Evolutionary conservation across 805 yeast genomes (phyloP).

Genomic region (Wickerhamomyces hampshirensis): DNA sequence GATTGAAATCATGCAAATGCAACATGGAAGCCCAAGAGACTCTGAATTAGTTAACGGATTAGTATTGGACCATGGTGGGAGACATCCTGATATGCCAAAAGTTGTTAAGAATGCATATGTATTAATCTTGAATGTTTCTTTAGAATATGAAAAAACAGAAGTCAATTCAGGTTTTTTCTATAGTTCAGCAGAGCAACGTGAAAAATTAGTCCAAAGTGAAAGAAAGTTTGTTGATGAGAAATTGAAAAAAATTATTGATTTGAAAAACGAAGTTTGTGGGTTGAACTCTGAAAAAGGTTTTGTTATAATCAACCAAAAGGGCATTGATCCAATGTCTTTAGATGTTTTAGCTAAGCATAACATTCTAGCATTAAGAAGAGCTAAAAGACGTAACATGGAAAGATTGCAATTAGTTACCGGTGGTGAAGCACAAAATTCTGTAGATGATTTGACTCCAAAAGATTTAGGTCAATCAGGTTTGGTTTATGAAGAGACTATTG

Average conservation of each 20-base stretch:
- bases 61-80: constrained; percentile 95
- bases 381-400: constrained; percentile 99
- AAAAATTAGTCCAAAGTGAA: constrained; percentile 88
- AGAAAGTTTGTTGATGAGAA: constrained; percentile 93
- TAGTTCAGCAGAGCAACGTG: constrained; percentile 93
- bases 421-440: constrained; percentile 96
- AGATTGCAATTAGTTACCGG: constrained; percentile 94
- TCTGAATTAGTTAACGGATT: constrained; percentile 82
- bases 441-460: constrained; percentile 80
- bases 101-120: constrained; percentile 77
- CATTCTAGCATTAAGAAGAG: constrained; percentile 92
- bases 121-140: constrained; percentile 84
- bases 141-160: constrained; percentile 97
- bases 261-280: constrained; percentile 89
- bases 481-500: constrained; percentile 88
- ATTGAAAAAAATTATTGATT: constrained; percentile 82
- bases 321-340: constrained; percentile 96
- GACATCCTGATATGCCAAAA: constrained; percentile 99
- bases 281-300: constrained; percentile 69
- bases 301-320: constrained; percentile 95
- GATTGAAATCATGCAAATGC: constrained; percentile 99
- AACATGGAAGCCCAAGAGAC: constrained; percentile 80
- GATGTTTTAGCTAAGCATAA: constrained; percentile 91
- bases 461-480: constrained; percentile 85
- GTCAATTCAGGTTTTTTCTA: constrained; percentile 95